A percentile compares a stretch with the other conserved stretches of the same genome.
These are phyloP conservation scores for Rugonectria rugulosa DNA, from an alignment of 2,329 filamentous ascomycete genomes.

Conservation along the genomic window DNA sequence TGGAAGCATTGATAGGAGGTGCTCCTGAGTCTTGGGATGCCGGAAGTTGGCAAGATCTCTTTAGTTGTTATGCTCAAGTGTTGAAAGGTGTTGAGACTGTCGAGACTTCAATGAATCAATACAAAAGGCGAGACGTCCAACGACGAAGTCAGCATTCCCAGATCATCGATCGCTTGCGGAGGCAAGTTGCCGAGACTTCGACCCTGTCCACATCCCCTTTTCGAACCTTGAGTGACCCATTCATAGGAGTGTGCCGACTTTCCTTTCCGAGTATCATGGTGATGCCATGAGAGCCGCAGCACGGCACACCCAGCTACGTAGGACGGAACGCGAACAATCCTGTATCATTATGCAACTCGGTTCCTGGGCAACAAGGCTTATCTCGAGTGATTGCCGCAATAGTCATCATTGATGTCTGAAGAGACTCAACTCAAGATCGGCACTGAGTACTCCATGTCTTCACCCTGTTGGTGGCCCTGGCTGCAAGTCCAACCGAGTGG, in stretches of 20 bases:
- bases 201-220: not conserved
- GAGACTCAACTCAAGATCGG: constrained; percentile 3
- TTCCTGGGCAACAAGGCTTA: not conserved
- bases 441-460: too few relatives aligned
- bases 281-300: too few relatives aligned
- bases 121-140: not conserved
- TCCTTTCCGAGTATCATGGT: too few relatives aligned
- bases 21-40: constrained; percentile 32
- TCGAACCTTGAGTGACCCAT: too few relatives aligned
- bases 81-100: constrained; percentile 6
- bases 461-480: constrained; percentile 2
- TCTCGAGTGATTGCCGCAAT: not conserved
- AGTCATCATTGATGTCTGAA: not conserved
- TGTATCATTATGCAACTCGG: not conserved
- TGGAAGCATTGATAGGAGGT: constrained; percentile 30
- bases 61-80: not conserved
- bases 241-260: constrained; percentile 13
- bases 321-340: too few relatives aligned
- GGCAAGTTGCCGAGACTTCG: not conserved
- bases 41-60: constrained; percentile 15
- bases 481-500: not conserved
- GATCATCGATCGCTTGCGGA: not conserved
- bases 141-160: not conserved
- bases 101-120: constrained; percentile 9
- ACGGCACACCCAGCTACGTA: too few relatives aligned